These are phyloP conservation scores for Trichoderma breve DNA, from an alignment of 2,329 filamentous ascomycete genomes.

Conservation along the genomic window DNA sequence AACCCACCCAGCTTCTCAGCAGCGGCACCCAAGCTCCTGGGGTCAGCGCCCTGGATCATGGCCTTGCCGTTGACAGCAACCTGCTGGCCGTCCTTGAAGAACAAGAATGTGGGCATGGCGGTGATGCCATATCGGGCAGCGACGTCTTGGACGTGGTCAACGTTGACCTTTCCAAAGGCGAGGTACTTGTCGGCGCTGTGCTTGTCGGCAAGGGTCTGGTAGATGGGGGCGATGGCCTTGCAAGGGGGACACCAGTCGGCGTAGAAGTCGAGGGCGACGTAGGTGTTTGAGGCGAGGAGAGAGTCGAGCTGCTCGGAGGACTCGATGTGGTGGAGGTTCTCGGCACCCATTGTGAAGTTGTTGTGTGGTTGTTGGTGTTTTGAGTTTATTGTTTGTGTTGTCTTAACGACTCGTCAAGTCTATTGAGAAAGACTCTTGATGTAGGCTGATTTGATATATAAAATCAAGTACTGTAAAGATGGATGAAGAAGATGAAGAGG, in stretches of 20 bases:
- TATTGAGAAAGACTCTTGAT: not conserved
- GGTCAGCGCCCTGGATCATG: constrained; percentile 37
- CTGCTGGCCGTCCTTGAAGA: constrained; percentile 72
- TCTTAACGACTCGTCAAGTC: not conserved
- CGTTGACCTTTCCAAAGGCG: constrained; percentile 87
- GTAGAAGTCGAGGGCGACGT: constrained; percentile 49
- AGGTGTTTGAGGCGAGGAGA: constrained; percentile 40
- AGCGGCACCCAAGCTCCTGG: constrained; percentile 31
- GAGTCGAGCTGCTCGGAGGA: constrained; percentile 35
- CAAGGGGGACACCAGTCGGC: constrained; percentile 53
- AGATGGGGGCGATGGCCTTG: constrained; percentile 47
- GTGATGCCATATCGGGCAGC: constrained; percentile 74
- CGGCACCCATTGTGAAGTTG: constrained; percentile 6
- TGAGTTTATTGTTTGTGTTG: not conserved
- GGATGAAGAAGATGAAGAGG: not conserved
- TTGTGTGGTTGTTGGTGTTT: not conserved
- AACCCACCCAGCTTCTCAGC: constrained; percentile 39
- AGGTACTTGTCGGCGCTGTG: constrained; percentile 47
- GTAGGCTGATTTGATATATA: not conserved
- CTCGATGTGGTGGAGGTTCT: constrained; percentile 31
- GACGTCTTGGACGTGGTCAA: constrained; percentile 75
- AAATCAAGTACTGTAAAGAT: not conserved
- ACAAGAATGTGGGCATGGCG: constrained; percentile 89
- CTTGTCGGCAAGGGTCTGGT: constrained; percentile 32
- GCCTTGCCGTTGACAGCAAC: constrained; percentile 34